Conservation (phyloP, 495 filamentous ascomycete species). For the Evansstolkia leycettana region DNA sequence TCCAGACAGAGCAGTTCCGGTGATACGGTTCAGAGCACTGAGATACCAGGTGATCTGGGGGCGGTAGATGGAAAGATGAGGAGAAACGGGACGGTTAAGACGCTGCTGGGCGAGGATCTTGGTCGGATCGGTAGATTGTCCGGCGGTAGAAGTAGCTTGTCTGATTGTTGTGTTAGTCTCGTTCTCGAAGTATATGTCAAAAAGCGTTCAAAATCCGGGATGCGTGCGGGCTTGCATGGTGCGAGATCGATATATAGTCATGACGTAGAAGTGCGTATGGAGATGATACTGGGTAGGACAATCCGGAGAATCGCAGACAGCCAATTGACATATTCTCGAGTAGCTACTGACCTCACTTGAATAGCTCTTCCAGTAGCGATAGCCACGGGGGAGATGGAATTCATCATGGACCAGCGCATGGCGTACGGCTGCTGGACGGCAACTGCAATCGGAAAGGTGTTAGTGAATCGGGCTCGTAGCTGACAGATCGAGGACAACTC, state of each 20-base stretch:
- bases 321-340: neutral
- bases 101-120: constrained; percentile 78
- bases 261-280: constrained; percentile 18
- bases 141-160: constrained; percentile 44
- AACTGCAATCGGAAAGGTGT: constrained; percentile 20
- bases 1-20: constrained; percentile 58
- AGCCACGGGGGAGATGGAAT: constrained; percentile 35
- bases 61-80: constrained; percentile 82
- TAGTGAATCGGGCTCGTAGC: neutral
- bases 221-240: no score
- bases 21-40: constrained; percentile 68
- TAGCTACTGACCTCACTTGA: constrained; percentile 40
- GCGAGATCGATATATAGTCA: constrained; percentile 5
- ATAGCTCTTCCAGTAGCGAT: constrained; percentile 34
- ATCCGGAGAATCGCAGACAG: neutral
- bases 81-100: constrained; percentile 68
- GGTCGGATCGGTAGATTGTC: constrained; percentile 43
- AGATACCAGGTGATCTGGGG: constrained; percentile 78
- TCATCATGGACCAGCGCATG: constrained; percentile 37
- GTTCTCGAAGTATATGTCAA: no score
- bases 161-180: constrained; percentile 6
- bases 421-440: constrained; percentile 38
- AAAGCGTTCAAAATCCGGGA: no score
- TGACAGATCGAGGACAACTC: neutral
- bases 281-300: neutral